Evolutionary conservation across 768 basidiomycete genomes (phyloP), one percentile per base, ranked within the genome.

Genomic region (Lentinula guzmanii): DNA sequence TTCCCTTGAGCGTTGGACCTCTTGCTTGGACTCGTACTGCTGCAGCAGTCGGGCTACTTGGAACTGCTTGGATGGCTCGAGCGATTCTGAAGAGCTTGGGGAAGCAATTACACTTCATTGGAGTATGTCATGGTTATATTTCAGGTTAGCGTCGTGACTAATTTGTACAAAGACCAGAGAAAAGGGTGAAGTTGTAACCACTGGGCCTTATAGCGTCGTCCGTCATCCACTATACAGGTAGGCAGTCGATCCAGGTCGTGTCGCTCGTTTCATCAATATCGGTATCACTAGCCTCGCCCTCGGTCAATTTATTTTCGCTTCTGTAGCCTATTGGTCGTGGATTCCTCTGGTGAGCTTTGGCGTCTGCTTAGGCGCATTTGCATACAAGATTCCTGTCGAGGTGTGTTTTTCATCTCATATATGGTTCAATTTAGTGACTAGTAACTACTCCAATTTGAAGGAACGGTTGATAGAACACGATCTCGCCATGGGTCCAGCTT

Each of bases 151-250:
- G n/a, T 11, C 7, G 9, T 33, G 5, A n/a, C 59, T 35, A 6
- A 15, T 2, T 18, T 50, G 33, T 42, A 24, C 58, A 8, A n/a
- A 42, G n/a, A 13, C 53, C 54, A 57, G 70, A 42, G 74, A 71
- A 61, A 76, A 74, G 55, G 64, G 69, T 0, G 69, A 62, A 35
- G 6, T 73, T 61, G 66, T 69, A 4, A 64, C 68, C 39, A 67
- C 64, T 6, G 76, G 76, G 1, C 75, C 74, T 4, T 77, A 77
- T 59, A 61, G 70, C 7, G 52, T 74, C 33, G 70, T 77, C 37
- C 76, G 76, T 41, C 76, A 77, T 55, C 76, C 76, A 2, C 58
- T 61, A 11, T 76, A 76, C 60, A 68, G 65, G 74, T 75, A 60
- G 58, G 71, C 65, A 6, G n/a, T 33, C 15, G 45, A 42, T 60